Evolutionary conservation across 208 protist species (phyloP), one percentile per base, ranked within the genome.

Genomic region (Acanthamoeba divionensis): DNA sequence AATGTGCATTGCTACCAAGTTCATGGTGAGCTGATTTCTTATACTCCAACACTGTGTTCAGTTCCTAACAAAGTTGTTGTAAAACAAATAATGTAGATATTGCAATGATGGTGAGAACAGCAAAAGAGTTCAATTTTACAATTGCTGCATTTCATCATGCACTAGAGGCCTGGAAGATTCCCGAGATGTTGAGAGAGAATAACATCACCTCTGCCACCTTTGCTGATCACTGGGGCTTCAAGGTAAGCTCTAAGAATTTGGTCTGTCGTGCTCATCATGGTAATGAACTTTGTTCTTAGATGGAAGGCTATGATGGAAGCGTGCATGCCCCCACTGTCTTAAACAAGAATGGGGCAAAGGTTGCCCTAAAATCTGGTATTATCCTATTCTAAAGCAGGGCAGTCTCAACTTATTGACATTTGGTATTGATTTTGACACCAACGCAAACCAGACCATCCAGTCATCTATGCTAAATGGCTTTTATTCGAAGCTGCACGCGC

Each of bases 61-160:
- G n/a, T n/a, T n/a, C n/a, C 18, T n/a, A 60, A 60, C 52, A 60
- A 60, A 60, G 18, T 24, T 24, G 18, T 24, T n/a, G 52, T 60
- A 18, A 60, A 60, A 60, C 52, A 60, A n/a, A n/a, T 60, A 60
- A 15, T 55, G 18, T 9, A 86, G 86, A 93, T 69, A 47, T 93
- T 7, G 91, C 80, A 62, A 93, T 93, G 91, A 90, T 90, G 89
- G 41, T 93, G 10, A 47, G 91, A 10, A 48, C 77, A 31, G 41
- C 79, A 26, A 54, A 75, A 9, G 91, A 93, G 47, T 93, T 93
- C 57, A 33, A 60, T 24, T 93, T 90, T 41, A 71, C 75, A 41
- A 92, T 93, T n/a, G 62, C 3, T 21, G 63, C 91, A 44, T 93
- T 93, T 60, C 91, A 93, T 52, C 91, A 93, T 67, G 91, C 63